phyloP scores from a whole-genome alignment of 306 rosid species.

The Cicer chorassanicum region DNA sequence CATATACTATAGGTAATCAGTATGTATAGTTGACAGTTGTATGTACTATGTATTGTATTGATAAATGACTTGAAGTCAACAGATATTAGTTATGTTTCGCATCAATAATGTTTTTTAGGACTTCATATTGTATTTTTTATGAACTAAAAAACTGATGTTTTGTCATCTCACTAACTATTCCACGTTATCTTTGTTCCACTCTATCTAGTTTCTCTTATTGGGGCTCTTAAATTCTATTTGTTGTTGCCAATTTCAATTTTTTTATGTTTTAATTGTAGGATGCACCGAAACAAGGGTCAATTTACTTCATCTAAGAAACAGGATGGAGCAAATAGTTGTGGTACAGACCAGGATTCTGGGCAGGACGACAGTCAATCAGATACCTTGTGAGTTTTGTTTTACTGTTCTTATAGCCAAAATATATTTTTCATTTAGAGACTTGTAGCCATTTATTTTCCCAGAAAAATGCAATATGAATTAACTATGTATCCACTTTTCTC shows the following conservation, averaged over 20 bases:
- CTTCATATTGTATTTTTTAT: conserved; percentile 18
- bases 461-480: not conserved
- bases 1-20: not conserved
- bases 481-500: not conserved
- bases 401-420: not conserved
- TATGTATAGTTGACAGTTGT: not conserved
- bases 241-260: conserved; percentile 32
- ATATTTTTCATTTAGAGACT: conserved; percentile 21
- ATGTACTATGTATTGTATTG: conserved; percentile 12
- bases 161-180: not conserved
- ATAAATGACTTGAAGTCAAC: conserved; percentile 28
- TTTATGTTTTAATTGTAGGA: conserved; percentile 58
- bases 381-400: conserved; percentile 70
- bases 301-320: conserved; percentile 83
- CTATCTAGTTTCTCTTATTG: conserved; percentile 31
- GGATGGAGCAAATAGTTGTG: conserved; percentile 71
- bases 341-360: conserved; percentile 67
- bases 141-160: conserved; percentile 17
- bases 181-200: not conserved
- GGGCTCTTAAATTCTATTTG: conserved; percentile 4
- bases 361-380: conserved; percentile 74
- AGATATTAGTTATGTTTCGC: not conserved
- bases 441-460: not conserved
- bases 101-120: not conserved
- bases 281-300: conserved; percentile 97